phyloP scores from a whole-genome alignment of 371 early-diverging fungal species.

The Mucor indicus region DNA sequence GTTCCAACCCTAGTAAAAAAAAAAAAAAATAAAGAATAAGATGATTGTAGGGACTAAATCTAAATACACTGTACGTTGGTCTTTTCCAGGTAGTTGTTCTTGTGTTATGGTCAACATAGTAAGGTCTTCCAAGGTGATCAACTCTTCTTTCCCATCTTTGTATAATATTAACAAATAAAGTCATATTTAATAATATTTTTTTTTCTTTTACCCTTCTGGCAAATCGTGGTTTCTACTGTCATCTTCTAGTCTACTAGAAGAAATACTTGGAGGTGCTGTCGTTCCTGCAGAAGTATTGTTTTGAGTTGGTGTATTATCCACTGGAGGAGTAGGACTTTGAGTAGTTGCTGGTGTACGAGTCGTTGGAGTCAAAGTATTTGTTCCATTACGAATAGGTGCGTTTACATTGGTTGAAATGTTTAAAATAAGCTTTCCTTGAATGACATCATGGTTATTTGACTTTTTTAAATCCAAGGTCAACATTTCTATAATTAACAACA shows the following conservation, averaged over 20 bases:
- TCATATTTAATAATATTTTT: background rate
- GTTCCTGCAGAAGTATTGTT: constrained; percentile 15
- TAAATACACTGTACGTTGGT: constrained; percentile 51
- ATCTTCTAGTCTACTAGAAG: too few species aligned
- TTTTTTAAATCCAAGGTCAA: constrained; percentile 84
- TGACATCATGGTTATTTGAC: constrained; percentile 72
- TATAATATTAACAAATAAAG: background rate
- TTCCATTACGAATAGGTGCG: constrained; percentile 38
- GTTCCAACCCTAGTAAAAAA: constrained; percentile 29
- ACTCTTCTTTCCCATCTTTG: constrained; percentile 70
- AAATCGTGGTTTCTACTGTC: constrained; percentile 52
- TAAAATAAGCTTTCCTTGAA: constrained; percentile 83
- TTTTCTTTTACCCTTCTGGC: constrained; percentile 64
- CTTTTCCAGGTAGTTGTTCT: constrained; percentile 73
- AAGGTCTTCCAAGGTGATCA: constrained; percentile 64
- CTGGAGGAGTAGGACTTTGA: constrained; percentile 12
- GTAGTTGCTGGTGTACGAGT: background rate
- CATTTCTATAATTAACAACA: constrained; percentile 66
- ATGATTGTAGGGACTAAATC: too few species aligned
- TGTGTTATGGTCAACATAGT: constrained; percentile 73
- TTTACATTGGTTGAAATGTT: constrained; percentile 67
- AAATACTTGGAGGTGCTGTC: constrained; percentile 2
- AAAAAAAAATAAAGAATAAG: too few species aligned
- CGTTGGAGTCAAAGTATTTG: constrained; percentile 38
- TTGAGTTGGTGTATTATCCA: background rate